Conservation (phyloP, 106 monocot genomes). For the Vanilla planifolia region DNA sequence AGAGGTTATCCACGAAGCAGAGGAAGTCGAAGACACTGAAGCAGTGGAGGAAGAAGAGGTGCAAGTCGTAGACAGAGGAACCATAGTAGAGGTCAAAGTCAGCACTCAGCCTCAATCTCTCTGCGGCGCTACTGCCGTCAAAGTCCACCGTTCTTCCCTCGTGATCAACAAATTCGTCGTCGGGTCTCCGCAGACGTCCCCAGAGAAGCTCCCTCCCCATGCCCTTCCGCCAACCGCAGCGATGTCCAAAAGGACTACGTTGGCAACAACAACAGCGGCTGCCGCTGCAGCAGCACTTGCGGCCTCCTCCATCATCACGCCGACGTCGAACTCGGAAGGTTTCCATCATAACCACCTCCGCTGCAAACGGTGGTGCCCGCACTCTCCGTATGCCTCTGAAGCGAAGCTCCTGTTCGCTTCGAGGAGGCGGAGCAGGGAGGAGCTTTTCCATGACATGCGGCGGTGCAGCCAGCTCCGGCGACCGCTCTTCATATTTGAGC, state of each 20-base stretch:
- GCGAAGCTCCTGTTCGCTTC: slow-evolving; percentile 64
- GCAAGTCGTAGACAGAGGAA: slow-evolving; percentile 80
- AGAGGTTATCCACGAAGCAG: slow-evolving; percentile 17
- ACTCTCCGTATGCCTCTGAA: slow-evolving; percentile 8
- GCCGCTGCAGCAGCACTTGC: slow-evolving; percentile 47
- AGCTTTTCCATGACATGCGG: slow-evolving; percentile 62
- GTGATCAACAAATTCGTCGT: slow-evolving; percentile 95
- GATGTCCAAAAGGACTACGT: background rate
- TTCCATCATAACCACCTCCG: background rate
- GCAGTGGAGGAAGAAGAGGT: slow-evolving; percentile 86
- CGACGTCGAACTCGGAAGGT: background rate
- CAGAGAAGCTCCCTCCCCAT: background rate
- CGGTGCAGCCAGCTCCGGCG: slow-evolving; percentile 73
- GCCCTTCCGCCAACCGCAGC: background rate
- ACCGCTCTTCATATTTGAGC: slow-evolving; percentile 85
- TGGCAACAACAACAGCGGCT: slow-evolving; percentile 18
- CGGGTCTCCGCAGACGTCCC: slow-evolving; percentile 7
- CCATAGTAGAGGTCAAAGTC: slow-evolving; percentile 85
- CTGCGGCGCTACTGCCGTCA: slow-evolving; percentile 20
- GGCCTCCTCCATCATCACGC: slow-evolving; percentile 29
- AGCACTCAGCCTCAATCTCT: slow-evolving; percentile 55
- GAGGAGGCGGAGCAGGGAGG: slow-evolving; percentile 43
- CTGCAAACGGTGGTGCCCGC: slow-evolving; percentile 6
- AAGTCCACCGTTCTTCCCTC: slow-evolving; percentile 62
- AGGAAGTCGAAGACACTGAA: slow-evolving; percentile 57